Evolutionary conservation across 805 yeast genomes (phyloP).

Genomic region (Starmerella sirachaensis): DNA sequence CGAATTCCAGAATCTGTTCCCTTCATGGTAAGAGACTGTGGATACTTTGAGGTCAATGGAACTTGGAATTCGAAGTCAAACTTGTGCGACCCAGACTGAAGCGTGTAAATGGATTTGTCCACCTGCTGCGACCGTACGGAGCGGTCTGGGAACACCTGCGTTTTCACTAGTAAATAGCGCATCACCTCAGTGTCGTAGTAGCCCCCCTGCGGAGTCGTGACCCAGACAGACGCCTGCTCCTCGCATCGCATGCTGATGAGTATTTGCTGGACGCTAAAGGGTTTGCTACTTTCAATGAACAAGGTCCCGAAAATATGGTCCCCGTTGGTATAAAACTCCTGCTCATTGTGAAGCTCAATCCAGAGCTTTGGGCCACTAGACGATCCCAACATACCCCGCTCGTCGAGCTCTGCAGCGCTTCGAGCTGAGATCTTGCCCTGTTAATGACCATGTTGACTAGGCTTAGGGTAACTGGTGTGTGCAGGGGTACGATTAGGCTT

Average conservation of each 20-base stretch:
- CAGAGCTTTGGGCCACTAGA: conserved; percentile 4
- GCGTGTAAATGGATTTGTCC: conserved; percentile 11
- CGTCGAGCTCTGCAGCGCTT: background rate
- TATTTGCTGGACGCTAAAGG: conserved; percentile 12
- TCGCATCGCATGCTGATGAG: conserved; percentile 19
- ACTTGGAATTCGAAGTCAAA: conserved; percentile 18
- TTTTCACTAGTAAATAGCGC: conserved; percentile 9
- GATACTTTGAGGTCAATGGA: conserved; percentile 13
- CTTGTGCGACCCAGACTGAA: conserved; percentile 12
- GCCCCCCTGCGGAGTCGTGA: conserved; percentile 20
- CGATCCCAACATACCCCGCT: conserved; percentile 5
- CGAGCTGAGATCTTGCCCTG: background rate
- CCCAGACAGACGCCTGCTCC: conserved; percentile 20
- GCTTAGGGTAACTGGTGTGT: no score
- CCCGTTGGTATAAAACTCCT: conserved; percentile 18
- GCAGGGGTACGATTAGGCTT: no score
- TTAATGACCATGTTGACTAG: no score
- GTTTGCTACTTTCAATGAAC: conserved; percentile 7
- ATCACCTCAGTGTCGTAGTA: conserved; percentile 15
- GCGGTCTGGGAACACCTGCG: conserved; percentile 12
- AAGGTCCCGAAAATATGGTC: conserved; percentile 14
- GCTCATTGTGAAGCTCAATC: conserved; percentile 7
- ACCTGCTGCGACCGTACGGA: conserved; percentile 3
- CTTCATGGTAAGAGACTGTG: conserved; percentile 12
- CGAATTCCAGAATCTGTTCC: conserved; percentile 12